Evolutionary conservation across 2,329 filamentous ascomycete species (phyloP).

Genomic region (Dactylonectria macrodidyma): DNA sequence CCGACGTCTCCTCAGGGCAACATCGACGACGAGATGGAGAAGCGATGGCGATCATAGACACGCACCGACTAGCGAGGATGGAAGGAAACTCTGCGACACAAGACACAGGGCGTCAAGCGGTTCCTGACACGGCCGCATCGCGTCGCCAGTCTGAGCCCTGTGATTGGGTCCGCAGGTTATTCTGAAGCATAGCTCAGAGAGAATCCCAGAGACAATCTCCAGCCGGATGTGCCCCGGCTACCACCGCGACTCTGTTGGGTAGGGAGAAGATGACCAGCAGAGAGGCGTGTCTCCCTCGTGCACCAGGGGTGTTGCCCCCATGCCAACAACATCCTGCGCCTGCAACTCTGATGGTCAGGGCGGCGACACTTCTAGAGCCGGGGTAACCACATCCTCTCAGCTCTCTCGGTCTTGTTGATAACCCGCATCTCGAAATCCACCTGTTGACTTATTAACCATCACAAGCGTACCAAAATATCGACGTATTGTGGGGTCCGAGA

Average conservation of each 20-base stretch:
- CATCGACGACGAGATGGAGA: slow-evolving; percentile 20
- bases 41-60: slow-evolving; percentile 25
- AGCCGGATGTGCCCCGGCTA: slow-evolving; percentile 25
- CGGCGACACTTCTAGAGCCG: slow-evolving; percentile 21
- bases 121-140: slow-evolving; percentile 43
- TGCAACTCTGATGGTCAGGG: slow-evolving; percentile 26
- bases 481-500: slow-evolving; percentile 39
- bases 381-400: slow-evolving; percentile 10
- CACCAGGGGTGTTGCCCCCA: slow-evolving; percentile 16
- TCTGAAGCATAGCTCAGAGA: slow-evolving; percentile 42
- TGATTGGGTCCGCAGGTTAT: slow-evolving; percentile 43
- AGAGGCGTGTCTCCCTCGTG: slow-evolving; percentile 7
- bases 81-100: slow-evolving; percentile 39
- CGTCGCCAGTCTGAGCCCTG: slow-evolving; percentile 46
- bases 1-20: slow-evolving; percentile 35
- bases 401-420: slow-evolving; percentile 20
- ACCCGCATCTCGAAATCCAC: slow-evolving; percentile 27
- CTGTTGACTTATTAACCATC: slow-evolving; percentile 19
- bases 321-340: slow-evolving; percentile 20
- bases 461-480: slow-evolving; percentile 25
- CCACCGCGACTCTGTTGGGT: not conserved
- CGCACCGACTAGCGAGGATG: slow-evolving; percentile 16
- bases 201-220: slow-evolving; percentile 38
- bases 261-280: slow-evolving; percentile 20
- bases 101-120: slow-evolving; percentile 43